These are phyloP conservation scores for Fusarium ramigenum DNA, from an alignment of 2,329 filamentous ascomycete species.

Conservation along the genomic window DNA sequence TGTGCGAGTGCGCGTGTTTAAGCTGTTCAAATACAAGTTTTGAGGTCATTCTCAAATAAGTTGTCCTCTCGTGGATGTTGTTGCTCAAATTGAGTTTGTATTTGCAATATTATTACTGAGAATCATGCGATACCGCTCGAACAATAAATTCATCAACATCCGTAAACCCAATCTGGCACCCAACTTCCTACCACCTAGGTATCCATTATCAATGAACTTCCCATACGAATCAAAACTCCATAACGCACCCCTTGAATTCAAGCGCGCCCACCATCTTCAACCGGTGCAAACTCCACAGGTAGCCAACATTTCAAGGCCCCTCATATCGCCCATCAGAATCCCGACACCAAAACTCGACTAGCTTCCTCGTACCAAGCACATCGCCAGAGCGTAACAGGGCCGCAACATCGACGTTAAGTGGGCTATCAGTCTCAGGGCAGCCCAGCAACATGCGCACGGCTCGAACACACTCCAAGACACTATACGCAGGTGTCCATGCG, in stretches of 20 bases:
- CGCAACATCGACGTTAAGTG: conserved; percentile 82
- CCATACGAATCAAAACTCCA: conserved; percentile 28
- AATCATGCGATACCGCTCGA: conserved; percentile 19
- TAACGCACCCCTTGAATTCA: neutral
- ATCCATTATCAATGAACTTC: neutral
- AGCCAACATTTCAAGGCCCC: conserved; percentile 41
- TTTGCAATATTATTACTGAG: neutral
- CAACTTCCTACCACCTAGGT: neutral
- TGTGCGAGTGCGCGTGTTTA: neutral
- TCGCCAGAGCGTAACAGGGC: conserved; percentile 76
- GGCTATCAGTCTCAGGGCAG: conserved; percentile 76
- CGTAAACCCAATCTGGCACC: conserved; percentile 8
- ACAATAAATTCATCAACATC: neutral
- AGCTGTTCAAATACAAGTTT: neutral
- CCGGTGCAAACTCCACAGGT: neutral
- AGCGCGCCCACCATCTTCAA: neutral
- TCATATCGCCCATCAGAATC: conserved; percentile 50
- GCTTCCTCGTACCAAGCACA: conserved; percentile 69
- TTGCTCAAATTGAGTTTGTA: neutral
- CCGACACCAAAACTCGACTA: conserved; percentile 76
- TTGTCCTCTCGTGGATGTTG: neutral
- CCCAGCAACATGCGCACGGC: conserved; percentile 73
- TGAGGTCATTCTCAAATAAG: neutral
- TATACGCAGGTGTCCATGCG: conserved; percentile 88
- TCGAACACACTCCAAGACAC: conserved; percentile 77